Evolutionary conservation across 164 flowering plant genomes (phyloP), one percentile per base, ranked within the genome.

Genomic region (Chimonanthus salicifolius): DNA sequence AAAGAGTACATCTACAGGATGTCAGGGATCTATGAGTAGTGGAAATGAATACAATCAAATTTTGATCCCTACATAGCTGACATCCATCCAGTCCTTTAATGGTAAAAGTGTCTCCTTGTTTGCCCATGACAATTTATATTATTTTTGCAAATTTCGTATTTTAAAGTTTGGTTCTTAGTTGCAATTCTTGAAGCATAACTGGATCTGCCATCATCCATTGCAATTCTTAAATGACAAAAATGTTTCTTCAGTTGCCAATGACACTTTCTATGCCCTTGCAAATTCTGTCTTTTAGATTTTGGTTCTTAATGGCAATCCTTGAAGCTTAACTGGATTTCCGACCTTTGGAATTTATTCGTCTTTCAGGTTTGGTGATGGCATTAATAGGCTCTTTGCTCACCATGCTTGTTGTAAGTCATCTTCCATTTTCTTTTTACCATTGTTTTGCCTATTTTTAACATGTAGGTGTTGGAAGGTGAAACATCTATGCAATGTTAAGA

Each of bases 331-430:
- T 20, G 46, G 50, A 4, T 44, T 63, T 18, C 21, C 9, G 20
- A 13, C 68, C 47, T 66, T 2, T 46, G 44, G 33, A 75, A 21
- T 2, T 10, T 60, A 1, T 33, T 70, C 58, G 47, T 65, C 13
- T 68, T 73, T 46, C 86, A 94, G 98, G 95, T 84, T 80, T 94
- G 48, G 90, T 94, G 69, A 85, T 92, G 97, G 89, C 99, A 13
- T 74, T 92, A 78, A 90, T 94, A 49, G 99, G 99, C 81, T 92
- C 99, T 48, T 79, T 91, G 21, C 87, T 94, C 33, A 92, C 99
- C 47, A 94, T 94, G 99, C 97, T 94, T 78, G 97, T 94, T 4
- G 99, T 94, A 88, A 82, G 96, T 89, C 58, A 47, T 69, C 60
- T 49, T 58, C 0, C 3, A n/a, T 46, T 15, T 46, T 18, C 63